Evolutionary conservation across 192 early-diverging fungal genomes (phyloP), one percentile per base, ranked within the genome.

Genomic region (Entomortierella beljakovae): DNA sequence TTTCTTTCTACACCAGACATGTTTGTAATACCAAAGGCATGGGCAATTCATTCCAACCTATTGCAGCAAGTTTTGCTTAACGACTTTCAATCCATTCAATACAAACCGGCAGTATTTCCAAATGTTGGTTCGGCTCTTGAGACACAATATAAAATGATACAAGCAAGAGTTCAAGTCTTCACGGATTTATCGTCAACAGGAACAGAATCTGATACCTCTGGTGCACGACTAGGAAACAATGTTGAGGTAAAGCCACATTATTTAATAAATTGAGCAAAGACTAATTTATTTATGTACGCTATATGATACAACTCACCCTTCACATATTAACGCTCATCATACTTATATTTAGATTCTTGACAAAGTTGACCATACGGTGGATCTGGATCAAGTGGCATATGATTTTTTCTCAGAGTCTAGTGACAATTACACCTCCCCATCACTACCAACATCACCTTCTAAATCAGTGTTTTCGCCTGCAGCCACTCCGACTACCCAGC

Each of bases 21-120:
- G 83, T 89, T 89, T 83, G 85, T 89, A 15, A 81, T 85, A 61
- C 88, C 88, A 34, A 82, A 82, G 33, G 63, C 81, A 20, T 89
- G 85, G 75, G 68, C 83, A 20, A 73, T 73, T 22, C 85, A 89
- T 32, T 66, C 80, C 18, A 68, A 62, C 26, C 29, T 89, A 15
- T 48, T 89, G 7, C 79, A 80, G 3, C 46, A 57, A 22, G 70
- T 85, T 18, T 57, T 89, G 2, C 69, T 80, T 29, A 38, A 86
- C 29, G 80, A 82, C 48, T 51, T 71, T 60, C 86, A 53, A 50
- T 62, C 46, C 37, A 73, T 23, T 55, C 43, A 25, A 48, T 71
- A 57, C 37, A 75, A 29, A 50, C 74, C 75, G n/a, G 37, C 43
- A 22, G 67, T 53, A 16, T 79, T 79, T 49, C 67, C 75, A 0